Percentiles rank a stretch among this genome's conserved stretches.
phyloP scores from a whole-genome alignment of 2,329 filamentous ascomycete species.

The Phyllosticta ampelicida region DNA sequence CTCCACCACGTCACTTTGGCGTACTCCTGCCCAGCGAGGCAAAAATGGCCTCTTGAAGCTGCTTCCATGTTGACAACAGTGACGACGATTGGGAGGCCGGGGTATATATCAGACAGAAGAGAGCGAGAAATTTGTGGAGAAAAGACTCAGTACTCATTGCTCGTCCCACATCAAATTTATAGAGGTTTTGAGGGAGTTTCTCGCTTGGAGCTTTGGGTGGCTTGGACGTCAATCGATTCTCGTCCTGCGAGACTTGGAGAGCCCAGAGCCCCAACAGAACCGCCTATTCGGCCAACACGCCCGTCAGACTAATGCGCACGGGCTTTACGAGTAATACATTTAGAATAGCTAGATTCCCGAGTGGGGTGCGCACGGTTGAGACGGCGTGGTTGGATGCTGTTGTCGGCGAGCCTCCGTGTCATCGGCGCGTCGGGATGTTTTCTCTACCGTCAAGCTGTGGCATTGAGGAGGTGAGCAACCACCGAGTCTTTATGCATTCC shows the following conservation, averaged over 20 bases:
- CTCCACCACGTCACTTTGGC: conserved; percentile 23
- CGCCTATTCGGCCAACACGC: not conserved
- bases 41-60: conserved; percentile 22
- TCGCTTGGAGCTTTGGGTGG: not conserved
- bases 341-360: not conserved
- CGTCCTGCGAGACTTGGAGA: not conserved
- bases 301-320: not conserved
- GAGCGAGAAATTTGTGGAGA: not conserved
- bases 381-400: not conserved
- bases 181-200: not conserved
- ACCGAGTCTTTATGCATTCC: not conserved
- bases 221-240: not conserved
- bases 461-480: not conserved
- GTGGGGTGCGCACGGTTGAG: not conserved
- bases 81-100: not conserved
- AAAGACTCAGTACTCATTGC: not conserved
- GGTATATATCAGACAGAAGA: not conserved
- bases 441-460: not conserved
- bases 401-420: not conserved
- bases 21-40: conserved; percentile 20
- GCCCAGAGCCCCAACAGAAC: not conserved
- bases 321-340: not conserved
- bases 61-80: conserved; percentile 17
- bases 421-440: not conserved
- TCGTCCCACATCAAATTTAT: not conserved